These are phyloP conservation scores for Trypanosoma grayi DNA, from an alignment of 208 protist species.

Conservation along the genomic window DNA sequence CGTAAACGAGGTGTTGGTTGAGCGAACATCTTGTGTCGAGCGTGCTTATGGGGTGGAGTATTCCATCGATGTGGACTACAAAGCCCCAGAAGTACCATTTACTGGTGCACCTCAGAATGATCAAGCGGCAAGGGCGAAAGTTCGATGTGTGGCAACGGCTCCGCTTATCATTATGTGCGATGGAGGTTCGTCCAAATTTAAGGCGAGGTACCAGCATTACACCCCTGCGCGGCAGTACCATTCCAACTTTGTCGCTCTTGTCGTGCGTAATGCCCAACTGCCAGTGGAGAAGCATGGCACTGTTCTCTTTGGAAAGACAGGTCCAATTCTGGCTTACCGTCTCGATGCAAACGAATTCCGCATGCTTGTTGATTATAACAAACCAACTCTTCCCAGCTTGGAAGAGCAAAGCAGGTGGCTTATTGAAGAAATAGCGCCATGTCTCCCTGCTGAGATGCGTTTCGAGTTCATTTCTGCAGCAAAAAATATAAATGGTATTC, in stretches of 20 bases:
- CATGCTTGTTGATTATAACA: conserved; percentile 86
- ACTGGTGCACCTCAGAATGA: conserved; percentile 24
- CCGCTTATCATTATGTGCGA: conserved; percentile 93
- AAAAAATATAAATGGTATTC: conserved; percentile 55
- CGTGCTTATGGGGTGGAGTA: conserved; percentile 85
- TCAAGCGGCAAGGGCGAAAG: conserved; percentile 30
- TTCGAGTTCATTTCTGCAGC: conserved; percentile 64
- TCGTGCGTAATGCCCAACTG: conserved; percentile 66
- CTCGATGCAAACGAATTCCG: conserved; percentile 78
- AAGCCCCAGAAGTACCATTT: conserved; percentile 57
- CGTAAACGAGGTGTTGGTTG: conserved; percentile 66
- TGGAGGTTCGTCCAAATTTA: conserved; percentile 92
- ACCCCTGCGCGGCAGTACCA: conserved; percentile 73
- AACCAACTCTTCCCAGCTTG: conserved; percentile 57
- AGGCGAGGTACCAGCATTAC: conserved; percentile 83
- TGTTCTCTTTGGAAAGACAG: conserved; percentile 89
- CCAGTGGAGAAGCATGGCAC: conserved; percentile 85
- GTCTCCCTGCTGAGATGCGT: conserved; percentile 74
- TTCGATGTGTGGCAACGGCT: conserved; percentile 55
- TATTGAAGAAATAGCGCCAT: conserved; percentile 71
- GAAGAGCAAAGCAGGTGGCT: conserved; percentile 85
- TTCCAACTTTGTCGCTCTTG: conserved; percentile 88
- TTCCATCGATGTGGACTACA: conserved; percentile 46
- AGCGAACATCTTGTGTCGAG: conserved; percentile 47
- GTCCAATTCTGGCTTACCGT: conserved; percentile 91